Base-by-base conservation (phyloP, 225 moss, liverwort and hornwort genomes). In the Ulota crispa region DNA sequence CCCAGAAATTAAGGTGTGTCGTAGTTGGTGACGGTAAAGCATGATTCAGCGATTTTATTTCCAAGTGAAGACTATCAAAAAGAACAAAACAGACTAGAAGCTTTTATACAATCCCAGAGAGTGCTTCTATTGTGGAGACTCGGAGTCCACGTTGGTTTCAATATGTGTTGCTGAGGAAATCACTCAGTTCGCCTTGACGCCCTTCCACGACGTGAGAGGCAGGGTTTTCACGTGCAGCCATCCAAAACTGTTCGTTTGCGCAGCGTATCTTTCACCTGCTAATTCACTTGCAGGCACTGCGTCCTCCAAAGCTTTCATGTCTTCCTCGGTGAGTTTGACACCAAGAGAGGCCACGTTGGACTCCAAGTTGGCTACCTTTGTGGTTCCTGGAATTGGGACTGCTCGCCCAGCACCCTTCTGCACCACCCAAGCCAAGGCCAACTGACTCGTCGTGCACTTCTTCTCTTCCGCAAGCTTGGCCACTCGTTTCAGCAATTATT, bases 351-450 rank as follows among this genome's bases (percentile, higher is more conserved):
- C 90, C 6, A 91, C 52, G 34, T 92, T 93, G 2, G 88, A 91
- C 15, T 92, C 87, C 65, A 93, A 59, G 57, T 92, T 91, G 19
- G 85, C 81, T 2, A 70, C 32, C 72, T 90, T 93, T 37, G 92
- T 92, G 13, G 92, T 92, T 50, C 91, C 93, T 20, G 89, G 90
- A 83, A 92, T 93, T 7, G 93, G 92, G 16, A 91, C 86, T 23
- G 90, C 77, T 65, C 15, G 6, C 9, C 77, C 57, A 31, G 60
- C 86, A 72, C 92, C 92, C 72, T 86, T 87, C 39, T 85, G 83
- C 10, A 89, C 84, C 64, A 92, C 88, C 90, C 92, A 92, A 45
- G 85, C 87, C 19, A 89, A 87, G 21, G 93, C 93, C 85, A 90
- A 43, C 83, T 93, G 92, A 68, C 86, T 90, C 62, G 93, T 81